Percentiles rank a stretch among this genome's conserved stretches.
phyloP scores from a whole-genome alignment of 176 grass and related monocot species.

The Oryza brachyantha region DNA sequence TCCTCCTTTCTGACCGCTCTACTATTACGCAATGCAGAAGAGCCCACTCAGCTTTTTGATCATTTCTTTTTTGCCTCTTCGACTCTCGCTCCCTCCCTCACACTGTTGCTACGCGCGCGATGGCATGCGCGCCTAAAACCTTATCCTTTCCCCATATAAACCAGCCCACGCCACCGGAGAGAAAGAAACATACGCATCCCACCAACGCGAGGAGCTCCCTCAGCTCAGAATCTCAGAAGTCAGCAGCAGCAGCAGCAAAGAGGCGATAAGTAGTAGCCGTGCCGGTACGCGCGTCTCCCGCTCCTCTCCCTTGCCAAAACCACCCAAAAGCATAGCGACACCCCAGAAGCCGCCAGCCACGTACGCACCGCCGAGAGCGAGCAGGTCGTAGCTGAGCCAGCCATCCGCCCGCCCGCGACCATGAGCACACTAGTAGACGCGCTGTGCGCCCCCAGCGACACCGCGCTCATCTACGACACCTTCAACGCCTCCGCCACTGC shows the following conservation, averaged over 20 bases:
- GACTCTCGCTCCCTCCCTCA: too few species aligned
- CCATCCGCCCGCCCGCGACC: not conserved
- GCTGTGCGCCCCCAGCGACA: slow-evolving; percentile 42
- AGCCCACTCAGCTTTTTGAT: not conserved
- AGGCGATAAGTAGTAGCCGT: slow-evolving; percentile 28
- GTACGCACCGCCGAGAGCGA: not conserved
- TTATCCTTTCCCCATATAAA: slow-evolving; percentile 42
- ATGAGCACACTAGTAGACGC: slow-evolving; percentile 56
- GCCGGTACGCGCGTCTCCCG: not conserved
- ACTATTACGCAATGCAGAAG: not conserved
- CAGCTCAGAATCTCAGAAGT: slow-evolving; percentile 23
- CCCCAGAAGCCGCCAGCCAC: slow-evolving; percentile 28
- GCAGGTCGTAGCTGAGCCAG: not conserved
- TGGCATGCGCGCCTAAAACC: slow-evolving; percentile 29
- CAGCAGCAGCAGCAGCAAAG: slow-evolving; percentile 1
- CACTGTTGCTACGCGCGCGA: slow-evolving; percentile 20
- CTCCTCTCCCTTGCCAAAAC: slow-evolving; percentile 13
- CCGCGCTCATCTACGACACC: slow-evolving; percentile 66
- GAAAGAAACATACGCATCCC: slow-evolving; percentile 35
- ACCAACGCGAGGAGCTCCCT: slow-evolving; percentile 34
- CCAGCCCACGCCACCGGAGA: slow-evolving; percentile 18
- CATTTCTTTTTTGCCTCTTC: not conserved
- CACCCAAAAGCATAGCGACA: slow-evolving; percentile 50
- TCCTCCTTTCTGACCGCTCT: not conserved
- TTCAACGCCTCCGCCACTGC: slow-evolving; percentile 49